phyloP scores from a whole-genome alignment of 2,329 filamentous ascomycete genomes.

The Fusarium sp. region DNA sequence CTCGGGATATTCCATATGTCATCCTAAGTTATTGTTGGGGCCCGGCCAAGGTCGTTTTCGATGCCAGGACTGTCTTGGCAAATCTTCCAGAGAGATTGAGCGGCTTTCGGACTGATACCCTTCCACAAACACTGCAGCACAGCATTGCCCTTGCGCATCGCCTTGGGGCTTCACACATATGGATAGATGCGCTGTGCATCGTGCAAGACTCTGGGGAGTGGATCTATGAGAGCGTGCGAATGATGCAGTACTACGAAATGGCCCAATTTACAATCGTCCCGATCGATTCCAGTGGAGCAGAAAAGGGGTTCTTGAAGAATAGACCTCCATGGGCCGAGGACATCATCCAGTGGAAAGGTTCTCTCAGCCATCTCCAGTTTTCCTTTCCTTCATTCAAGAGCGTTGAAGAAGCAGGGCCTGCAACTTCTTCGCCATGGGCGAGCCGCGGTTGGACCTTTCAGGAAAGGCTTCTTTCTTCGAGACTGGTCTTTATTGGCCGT shows the following conservation, averaged over 20 bases:
- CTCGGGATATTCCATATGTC: neutral
- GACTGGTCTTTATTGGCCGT: neutral
- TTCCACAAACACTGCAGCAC: neutral
- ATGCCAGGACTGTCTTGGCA: neutral
- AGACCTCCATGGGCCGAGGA: neutral
- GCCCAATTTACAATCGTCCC: constrained; percentile 7
- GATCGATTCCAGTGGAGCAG: neutral
- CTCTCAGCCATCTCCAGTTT: neutral
- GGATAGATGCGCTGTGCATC: neutral
- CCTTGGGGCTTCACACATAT: neutral
- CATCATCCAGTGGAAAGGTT: neutral
- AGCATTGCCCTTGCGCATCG: neutral
- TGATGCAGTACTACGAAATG: constrained; percentile 22
- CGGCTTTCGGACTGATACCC: neutral
- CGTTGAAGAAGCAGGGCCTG: neutral
- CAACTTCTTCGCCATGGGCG: neutral
- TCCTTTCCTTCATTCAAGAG: neutral
- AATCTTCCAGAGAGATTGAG: neutral
- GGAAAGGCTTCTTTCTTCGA: neutral
- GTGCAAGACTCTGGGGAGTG: constrained; percentile 3
- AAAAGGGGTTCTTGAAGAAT: neutral
- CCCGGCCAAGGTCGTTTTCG: neutral
- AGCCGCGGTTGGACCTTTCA: neutral
- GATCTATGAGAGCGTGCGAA: constrained; percentile 8
- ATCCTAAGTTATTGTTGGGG: neutral